phyloP scores from a whole-genome alignment of 2,329 filamentous ascomycete genomes.

The Alternaria gansuensis region DNA sequence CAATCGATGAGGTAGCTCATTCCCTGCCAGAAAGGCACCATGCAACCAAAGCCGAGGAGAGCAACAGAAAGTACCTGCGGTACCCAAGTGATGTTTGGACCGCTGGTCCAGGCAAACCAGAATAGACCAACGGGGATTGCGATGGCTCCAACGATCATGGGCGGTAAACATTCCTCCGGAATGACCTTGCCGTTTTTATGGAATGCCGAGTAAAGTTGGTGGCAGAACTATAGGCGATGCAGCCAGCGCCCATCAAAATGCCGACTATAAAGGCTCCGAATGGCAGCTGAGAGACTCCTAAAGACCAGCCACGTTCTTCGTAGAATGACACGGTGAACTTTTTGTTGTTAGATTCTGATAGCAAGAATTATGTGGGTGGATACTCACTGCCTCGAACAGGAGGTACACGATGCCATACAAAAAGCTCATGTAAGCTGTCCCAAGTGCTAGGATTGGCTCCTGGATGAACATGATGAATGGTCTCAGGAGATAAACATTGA shows the following conservation, averaged over 20 bases:
- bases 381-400: conserved; percentile 46
- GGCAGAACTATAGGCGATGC: conserved; percentile 46
- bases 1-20: conserved; percentile 83
- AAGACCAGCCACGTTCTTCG: conserved; percentile 71
- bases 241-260: conserved; percentile 60
- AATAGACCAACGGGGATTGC: conserved; percentile 68
- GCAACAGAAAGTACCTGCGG: conserved; percentile 65
- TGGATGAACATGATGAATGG: conserved; percentile 70
- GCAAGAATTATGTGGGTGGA: neutral
- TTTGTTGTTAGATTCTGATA: conserved; percentile 12
- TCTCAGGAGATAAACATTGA: conserved; percentile 71
- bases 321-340: conserved; percentile 71
- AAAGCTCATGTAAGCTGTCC: conserved; percentile 75
- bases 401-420: conserved; percentile 72
- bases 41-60: conserved; percentile 76
- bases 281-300: conserved; percentile 66
- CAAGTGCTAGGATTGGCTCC: conserved; percentile 49
- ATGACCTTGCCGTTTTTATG: conserved; percentile 59
- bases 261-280: conserved; percentile 72
- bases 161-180: conserved; percentile 68
- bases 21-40: conserved; percentile 81
- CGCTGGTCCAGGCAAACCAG: conserved; percentile 67
- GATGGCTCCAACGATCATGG: conserved; percentile 71
- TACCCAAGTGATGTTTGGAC: conserved; percentile 62
- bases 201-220: conserved; percentile 48